Conservation (phyloP, 2,329 filamentous ascomycete genomes). For the Cladosporium oxysporum region DNA sequence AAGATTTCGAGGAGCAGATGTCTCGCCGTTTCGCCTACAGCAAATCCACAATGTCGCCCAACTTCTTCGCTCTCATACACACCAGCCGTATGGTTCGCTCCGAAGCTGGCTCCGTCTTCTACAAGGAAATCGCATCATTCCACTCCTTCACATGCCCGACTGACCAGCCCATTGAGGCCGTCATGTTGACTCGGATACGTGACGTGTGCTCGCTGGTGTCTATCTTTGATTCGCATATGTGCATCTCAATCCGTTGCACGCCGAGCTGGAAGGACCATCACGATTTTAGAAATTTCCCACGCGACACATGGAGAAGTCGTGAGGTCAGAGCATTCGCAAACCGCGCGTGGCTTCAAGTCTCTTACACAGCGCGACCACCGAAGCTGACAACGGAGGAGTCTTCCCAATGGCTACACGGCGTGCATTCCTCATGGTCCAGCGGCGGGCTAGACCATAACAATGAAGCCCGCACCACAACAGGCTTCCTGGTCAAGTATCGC, state of each 20-base stretch:
- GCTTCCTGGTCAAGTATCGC: neutral
- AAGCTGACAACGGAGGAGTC: neutral
- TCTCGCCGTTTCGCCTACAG: neutral
- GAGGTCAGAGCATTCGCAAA: neutral
- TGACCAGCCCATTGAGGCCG: neutral
- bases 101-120: neutral
- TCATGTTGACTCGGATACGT: neutral
- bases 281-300: neutral
- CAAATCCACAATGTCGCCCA: neutral
- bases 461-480: neutral
- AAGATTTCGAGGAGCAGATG: neutral
- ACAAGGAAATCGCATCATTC: neutral
- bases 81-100: neutral
- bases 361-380: neutral
- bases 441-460: neutral
- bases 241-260: neutral
- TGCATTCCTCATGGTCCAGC: neutral
- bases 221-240: neutral
- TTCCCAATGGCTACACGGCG: neutral
- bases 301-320: neutral
- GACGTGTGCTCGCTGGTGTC: neutral
- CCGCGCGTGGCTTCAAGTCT: neutral
- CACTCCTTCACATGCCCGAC: neutral
- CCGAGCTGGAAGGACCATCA: neutral
- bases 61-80: neutral